These are phyloP conservation scores for Colletotrichum sp. DNA, from an alignment of 2,329 filamentous ascomycete genomes.

Conservation along the genomic window DNA sequence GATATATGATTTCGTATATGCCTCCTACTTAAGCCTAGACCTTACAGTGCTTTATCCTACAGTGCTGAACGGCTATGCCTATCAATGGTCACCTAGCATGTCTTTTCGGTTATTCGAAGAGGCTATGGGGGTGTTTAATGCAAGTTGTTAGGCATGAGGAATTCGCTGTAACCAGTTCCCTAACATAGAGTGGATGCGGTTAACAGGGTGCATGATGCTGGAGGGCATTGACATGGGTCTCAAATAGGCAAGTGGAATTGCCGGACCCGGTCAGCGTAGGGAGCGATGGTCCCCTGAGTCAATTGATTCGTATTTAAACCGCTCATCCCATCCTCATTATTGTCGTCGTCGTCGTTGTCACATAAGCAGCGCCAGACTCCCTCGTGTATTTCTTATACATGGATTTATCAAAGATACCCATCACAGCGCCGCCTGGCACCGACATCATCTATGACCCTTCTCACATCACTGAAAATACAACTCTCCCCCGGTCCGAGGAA, in stretches of 20 bases:
- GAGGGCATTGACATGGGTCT: background rate
- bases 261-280: no score
- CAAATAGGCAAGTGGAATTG: background rate
- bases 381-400: background rate
- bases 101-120: background rate
- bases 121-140: background rate
- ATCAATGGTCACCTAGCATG: background rate
- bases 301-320: background rate
- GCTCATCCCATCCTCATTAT: background rate
- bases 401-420: background rate
- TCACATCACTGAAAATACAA: background rate
- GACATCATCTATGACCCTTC: background rate
- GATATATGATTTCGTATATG: no score
- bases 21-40: slow-evolving; percentile 57
- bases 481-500: background rate
- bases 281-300: no score
- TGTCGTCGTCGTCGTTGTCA: background rate
- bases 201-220: background rate
- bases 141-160: background rate
- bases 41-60: slow-evolving; percentile 45
- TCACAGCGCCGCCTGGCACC: background rate
- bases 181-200: background rate
- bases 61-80: background rate
- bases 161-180: background rate
- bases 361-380: background rate